Conservation (phyloP, 257 asterid genomes). For the Primulina tabacum region DNA sequence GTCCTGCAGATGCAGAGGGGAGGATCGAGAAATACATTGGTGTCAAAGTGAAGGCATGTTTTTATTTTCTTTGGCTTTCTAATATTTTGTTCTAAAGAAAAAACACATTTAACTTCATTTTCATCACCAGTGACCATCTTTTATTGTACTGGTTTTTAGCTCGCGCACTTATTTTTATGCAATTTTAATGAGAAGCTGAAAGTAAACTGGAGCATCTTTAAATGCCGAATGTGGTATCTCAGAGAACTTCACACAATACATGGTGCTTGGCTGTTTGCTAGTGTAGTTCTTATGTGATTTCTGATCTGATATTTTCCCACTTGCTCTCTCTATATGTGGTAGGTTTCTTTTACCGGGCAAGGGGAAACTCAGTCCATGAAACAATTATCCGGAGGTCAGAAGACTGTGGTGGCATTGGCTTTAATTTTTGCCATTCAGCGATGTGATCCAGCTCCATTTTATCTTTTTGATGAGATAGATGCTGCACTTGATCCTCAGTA, state of each 20-base stretch:
- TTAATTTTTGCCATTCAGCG: conserved; percentile 95
- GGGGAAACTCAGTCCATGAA: conserved; percentile 99
- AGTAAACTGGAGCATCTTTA: not conserved
- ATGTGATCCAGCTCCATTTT: conserved; percentile 99
- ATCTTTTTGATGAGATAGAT: conserved; percentile 98
- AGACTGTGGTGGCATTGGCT: conserved; percentile 93
- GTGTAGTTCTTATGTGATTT: conserved; percentile 14
- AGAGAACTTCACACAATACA: conserved; percentile 1
- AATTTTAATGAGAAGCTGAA: conserved; percentile 5
- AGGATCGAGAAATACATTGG: conserved; percentile 95
- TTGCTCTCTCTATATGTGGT: conserved; percentile 21
- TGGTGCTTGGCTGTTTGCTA: not conserved
- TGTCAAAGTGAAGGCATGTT: conserved; percentile 92
- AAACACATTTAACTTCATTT: conserved; percentile 11
- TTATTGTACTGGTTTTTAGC: conserved; percentile 8
- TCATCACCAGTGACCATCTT: conserved; percentile 9
- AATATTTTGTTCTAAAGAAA: conserved; percentile 6
- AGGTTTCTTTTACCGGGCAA: conserved; percentile 98
- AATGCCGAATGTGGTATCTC: no score
- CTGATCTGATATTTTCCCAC: conserved; percentile 2
- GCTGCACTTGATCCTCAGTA: conserved; percentile 99
- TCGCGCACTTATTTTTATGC: conserved; percentile 1
- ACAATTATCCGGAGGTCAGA: conserved; percentile 97
- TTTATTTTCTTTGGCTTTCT: conserved; percentile 13
- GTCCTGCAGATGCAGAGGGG: conserved; percentile 66